Base-by-base conservation (phyloP, 2,329 filamentous ascomycete species). In the Zymoseptoria brevis region DNA sequence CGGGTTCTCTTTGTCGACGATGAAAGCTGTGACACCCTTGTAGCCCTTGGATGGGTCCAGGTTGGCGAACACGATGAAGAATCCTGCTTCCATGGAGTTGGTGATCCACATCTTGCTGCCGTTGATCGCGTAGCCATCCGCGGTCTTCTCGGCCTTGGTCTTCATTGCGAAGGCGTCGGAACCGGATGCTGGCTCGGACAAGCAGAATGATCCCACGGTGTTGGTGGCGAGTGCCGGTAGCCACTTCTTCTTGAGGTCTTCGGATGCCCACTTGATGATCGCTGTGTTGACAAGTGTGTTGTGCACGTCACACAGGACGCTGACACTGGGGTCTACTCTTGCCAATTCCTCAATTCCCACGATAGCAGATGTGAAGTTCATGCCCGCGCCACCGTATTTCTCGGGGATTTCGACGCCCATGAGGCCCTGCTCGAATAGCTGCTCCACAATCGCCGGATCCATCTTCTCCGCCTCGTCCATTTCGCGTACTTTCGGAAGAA, bases 91-190 rank as follows among this genome's bases (percentile, higher is more conserved):
- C 79, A 93, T 87, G 55, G 89, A 88, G 81, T 99, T 99, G 64
- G 94, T 99, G 77, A 99, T 99, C 94, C 94, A 99, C 94, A 99
- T 99, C 84, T 99, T 99, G 75, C 85, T 86, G 54, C 94, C 94
- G 62, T 85, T 88, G 75, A 99, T 88, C 76, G 82, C 87, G 80
- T 93, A 99, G 35, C 93, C 91, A 64, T 86, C 83, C 21, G 85
- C 81, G 0, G 90, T 94, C 80, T 92, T 89, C 59, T 84, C 86
- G 50, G 94, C 94, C 75, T 90, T 92, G 59, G 94, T 97, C 67
- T 90, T 88, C 64, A 99, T 82, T 1, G 95, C 95, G 72, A 99
- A 99, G 49, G 94, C 94, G 73, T 99, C 94, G 0, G 91, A 96
- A 21, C 94, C 94, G 21, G 90, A 96, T 1, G 88, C 88, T 5